Evolutionary conservation across 1,284 basidiomycete genomes (phyloP).

Genomic region (Filobasidium uniguttulatum): DNA sequence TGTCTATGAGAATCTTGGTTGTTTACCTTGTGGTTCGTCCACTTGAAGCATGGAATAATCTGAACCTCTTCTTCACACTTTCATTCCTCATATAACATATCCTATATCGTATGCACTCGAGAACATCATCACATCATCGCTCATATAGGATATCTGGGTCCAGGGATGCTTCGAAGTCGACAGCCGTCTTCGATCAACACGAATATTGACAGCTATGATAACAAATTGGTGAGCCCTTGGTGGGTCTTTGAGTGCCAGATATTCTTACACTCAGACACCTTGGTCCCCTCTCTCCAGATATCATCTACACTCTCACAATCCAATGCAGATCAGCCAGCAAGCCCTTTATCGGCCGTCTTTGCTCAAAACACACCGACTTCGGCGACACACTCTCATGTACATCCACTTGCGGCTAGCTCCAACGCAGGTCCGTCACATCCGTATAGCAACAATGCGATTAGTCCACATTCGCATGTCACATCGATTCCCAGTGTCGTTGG

Average conservation of each 20-base stretch:
- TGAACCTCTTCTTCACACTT: no score
- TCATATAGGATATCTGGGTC: no score
- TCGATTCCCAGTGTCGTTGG: no score
- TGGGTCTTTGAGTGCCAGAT: background rate
- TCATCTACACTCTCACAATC: slow-evolving; percentile 9
- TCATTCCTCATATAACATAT: no score
- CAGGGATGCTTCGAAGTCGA: background rate
- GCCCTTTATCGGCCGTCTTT: slow-evolving; percentile 12
- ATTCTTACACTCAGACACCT: background rate
- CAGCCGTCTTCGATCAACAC: background rate
- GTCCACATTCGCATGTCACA: no score
- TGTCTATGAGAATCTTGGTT: no score
- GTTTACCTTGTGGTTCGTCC: no score
- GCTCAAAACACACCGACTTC: slow-evolving; percentile 1
- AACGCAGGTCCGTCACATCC: background rate
- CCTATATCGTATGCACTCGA: no score
- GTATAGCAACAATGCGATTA: background rate
- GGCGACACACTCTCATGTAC: background rate
- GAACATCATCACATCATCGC: no score
- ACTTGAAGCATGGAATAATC: no score
- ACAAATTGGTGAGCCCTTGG: slow-evolving; percentile 10
- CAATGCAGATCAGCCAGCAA: background rate
- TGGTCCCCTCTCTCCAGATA: slow-evolving; percentile 1
- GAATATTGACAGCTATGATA: slow-evolving; percentile 14
- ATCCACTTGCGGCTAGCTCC: background rate